phyloP scores from a whole-genome alignment of 2,329 filamentous ascomycete species.

The Ophiostoma piceae region DNA sequence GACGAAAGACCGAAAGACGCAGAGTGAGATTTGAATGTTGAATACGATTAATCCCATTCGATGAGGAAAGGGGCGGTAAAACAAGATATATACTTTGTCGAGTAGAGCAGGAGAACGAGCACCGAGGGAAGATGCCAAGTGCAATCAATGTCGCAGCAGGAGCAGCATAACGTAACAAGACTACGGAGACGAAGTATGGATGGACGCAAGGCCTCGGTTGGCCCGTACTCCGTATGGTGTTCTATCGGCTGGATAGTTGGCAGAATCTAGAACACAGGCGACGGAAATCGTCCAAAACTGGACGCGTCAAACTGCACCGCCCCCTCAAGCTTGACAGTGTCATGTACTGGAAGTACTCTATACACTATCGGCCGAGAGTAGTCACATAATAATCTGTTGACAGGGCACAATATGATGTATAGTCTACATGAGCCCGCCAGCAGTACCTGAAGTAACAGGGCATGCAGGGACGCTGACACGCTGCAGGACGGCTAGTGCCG shows the following conservation, averaged over 20 bases:
- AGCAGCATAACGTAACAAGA: background rate
- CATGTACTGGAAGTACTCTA: background rate
- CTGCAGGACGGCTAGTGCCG: background rate
- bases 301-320: constrained; percentile 11
- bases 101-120: background rate
- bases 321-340: background rate
- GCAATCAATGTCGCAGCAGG: background rate
- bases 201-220: no score
- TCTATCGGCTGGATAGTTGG: background rate
- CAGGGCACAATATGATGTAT: no score
- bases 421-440: no score
- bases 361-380: background rate
- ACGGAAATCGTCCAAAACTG: background rate
- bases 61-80: background rate
- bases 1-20: background rate
- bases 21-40: background rate
- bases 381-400: no score
- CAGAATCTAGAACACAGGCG: constrained; percentile 4
- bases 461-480: background rate
- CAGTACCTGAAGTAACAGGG: background rate
- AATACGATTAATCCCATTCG: background rate
- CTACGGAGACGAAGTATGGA: background rate
- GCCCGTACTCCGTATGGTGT: no score
- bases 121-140: background rate
- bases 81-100: background rate